phyloP scores from a whole-genome alignment of 1,284 basidiomycete genomes.

The Apiotrichum porosum region DNA sequence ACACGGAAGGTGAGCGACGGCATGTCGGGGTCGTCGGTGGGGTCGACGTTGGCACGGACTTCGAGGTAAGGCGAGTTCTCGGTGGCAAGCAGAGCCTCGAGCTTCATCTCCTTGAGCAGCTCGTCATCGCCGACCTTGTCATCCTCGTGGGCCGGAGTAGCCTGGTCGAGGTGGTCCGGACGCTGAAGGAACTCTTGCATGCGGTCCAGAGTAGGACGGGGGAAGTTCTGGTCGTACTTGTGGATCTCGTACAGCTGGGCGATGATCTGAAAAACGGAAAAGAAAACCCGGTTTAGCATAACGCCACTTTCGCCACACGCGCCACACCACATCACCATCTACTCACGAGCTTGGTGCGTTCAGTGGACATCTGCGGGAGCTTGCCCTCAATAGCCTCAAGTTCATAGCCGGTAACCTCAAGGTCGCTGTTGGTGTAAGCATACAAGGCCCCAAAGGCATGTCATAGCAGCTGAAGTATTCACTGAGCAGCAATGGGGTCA shows the following conservation, averaged over 20 bases:
- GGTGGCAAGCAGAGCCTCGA: slow-evolving; percentile 35
- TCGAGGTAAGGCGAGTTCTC: slow-evolving; percentile 73
- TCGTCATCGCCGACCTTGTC: not conserved
- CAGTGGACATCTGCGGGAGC: slow-evolving; percentile 8
- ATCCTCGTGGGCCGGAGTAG: slow-evolving; percentile 16
- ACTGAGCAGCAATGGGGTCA: not conserved
- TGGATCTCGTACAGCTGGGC: slow-evolving; percentile 22
- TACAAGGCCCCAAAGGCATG: no score
- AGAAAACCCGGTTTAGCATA: no score
- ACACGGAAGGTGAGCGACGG: slow-evolving; percentile 78
- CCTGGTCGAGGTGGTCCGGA: slow-evolving; percentile 16
- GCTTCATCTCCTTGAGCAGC: slow-evolving; percentile 29
- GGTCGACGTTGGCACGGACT: slow-evolving; percentile 76
- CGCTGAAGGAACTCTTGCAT: slow-evolving; percentile 25
- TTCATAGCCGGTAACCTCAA: slow-evolving; percentile 14
- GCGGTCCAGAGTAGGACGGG: slow-evolving; percentile 11
- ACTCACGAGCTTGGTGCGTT: slow-evolving; percentile 12
- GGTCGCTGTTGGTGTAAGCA: not conserved
- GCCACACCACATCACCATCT: slow-evolving; percentile 35
- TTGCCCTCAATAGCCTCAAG: slow-evolving; percentile 15
- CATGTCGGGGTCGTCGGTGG: slow-evolving; percentile 69
- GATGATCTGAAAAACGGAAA: slow-evolving; percentile 21
- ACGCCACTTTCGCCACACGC: no score
- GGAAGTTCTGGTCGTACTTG: slow-evolving; percentile 34
- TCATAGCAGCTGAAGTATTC: not conserved